Evolutionary conservation across 1,284 basidiomycete species (phyloP).

Genomic region (Moesziomyces sp.): DNA sequence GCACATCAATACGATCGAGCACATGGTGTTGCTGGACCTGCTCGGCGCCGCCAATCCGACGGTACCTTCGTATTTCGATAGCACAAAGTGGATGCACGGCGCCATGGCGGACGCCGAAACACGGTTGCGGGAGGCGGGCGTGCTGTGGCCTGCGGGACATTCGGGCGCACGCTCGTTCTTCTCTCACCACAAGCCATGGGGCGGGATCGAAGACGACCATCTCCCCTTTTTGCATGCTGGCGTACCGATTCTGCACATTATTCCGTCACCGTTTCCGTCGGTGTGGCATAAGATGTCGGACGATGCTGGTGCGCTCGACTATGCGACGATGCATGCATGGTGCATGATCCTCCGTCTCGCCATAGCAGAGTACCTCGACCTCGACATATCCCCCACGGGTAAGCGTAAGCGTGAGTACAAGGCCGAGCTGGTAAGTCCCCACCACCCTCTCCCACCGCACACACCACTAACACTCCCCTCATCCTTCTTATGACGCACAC

Average conservation of each 20-base stretch:
- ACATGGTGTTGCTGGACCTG: slow-evolving; percentile 63
- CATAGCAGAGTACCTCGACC: slow-evolving; percentile 86
- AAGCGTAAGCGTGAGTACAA: neutral
- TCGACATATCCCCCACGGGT: slow-evolving; percentile 67
- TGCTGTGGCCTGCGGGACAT: slow-evolving; percentile 42
- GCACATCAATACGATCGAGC: slow-evolving; percentile 61
- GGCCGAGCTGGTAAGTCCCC: slow-evolving; percentile 46
- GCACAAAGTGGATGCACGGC: slow-evolving; percentile 57
- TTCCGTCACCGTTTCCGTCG: slow-evolving; percentile 85
- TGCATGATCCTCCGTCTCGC: slow-evolving; percentile 87
- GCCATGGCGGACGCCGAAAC: slow-evolving; percentile 48
- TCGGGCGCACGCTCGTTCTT: slow-evolving; percentile 27
- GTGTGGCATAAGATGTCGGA: slow-evolving; percentile 96
- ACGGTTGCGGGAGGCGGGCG: slow-evolving; percentile 23
- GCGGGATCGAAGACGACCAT: slow-evolving; percentile 92
- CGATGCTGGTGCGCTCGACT: slow-evolving; percentile 84
- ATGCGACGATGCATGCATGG: slow-evolving; percentile 84
- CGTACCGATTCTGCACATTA: slow-evolving; percentile 90
- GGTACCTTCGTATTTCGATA: slow-evolving; percentile 55
- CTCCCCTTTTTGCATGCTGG: slow-evolving; percentile 86
- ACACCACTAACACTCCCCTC: too few species aligned
- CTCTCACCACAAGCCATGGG: slow-evolving; percentile 68
- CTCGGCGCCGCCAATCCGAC: slow-evolving; percentile 54
- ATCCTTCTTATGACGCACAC: too few species aligned
- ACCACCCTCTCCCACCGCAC: too few species aligned